Evolutionary conservation across 345 rosid species (phyloP).

Genomic region (Syzygium aromaticum): DNA sequence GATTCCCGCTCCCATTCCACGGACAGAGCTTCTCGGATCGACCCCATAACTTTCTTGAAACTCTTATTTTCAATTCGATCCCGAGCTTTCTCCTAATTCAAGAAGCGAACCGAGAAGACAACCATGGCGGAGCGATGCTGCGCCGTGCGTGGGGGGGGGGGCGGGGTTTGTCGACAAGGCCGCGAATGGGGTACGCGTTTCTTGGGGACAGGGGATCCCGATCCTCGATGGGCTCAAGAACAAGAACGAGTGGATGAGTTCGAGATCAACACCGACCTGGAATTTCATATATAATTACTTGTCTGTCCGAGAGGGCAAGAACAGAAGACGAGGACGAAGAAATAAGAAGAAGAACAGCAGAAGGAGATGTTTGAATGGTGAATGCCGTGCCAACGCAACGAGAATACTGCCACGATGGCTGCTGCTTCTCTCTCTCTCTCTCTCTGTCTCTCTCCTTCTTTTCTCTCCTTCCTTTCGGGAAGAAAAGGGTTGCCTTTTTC

Average conservation of each 20-base stretch:
- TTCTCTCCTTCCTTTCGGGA: neutral
- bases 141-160: neutral
- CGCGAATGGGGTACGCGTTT: neutral
- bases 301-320: neutral
- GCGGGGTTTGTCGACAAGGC: neutral
- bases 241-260: neutral
- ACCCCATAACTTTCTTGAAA: neutral
- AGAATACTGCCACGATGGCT: neutral
- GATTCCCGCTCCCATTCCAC: constrained; percentile 75
- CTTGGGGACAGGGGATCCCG: neutral
- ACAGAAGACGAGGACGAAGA: neutral
- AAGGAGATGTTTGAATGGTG: neutral
- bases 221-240: neutral
- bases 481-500: neutral
- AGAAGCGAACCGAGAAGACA: neutral
- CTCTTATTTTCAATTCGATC: neutral
- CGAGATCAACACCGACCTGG: neutral
- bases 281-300: neutral
- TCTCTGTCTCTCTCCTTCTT: no score
- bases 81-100: neutral
- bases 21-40: constrained; percentile 7
- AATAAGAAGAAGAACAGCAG: neutral
- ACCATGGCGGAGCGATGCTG: neutral
- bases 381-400: neutral
- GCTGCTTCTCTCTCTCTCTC: neutral